Percentiles rank a stretch among this genome's conserved stretches.
Evolutionary conservation across 208 protist genomes (phyloP).

Genomic region (Entamoeba dispar): DNA sequence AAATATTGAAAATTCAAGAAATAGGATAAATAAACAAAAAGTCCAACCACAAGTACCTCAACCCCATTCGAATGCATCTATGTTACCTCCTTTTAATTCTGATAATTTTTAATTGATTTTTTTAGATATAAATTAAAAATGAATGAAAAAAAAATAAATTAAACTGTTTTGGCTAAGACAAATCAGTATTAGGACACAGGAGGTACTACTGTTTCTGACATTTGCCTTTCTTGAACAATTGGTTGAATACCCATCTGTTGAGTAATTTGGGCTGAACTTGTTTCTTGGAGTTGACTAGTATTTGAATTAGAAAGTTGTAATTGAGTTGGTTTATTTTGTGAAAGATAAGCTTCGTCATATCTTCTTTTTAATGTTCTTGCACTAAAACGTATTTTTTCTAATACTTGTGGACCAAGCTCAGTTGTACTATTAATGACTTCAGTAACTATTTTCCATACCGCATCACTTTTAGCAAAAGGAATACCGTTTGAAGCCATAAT

Average conservation of each 20-base stretch:
- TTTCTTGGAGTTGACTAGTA: background rate
- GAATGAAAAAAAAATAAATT: too few relatives aligned
- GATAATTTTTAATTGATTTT: background rate
- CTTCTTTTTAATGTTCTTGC: background rate
- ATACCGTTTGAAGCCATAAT: background rate
- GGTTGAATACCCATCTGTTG: too few relatives aligned
- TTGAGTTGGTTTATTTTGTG: background rate
- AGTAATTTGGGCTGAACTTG: too few relatives aligned
- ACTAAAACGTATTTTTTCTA: background rate
- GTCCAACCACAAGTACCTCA: background rate
- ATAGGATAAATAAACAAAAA: background rate
- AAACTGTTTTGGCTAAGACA: too few relatives aligned
- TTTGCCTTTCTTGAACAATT: too few relatives aligned
- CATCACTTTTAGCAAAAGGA: background rate
- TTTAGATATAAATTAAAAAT: too few relatives aligned
- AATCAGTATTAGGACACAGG: too few relatives aligned
- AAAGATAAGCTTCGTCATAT: background rate
- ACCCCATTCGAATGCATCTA: background rate
- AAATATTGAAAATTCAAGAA: background rate
- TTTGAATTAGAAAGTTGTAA: background rate
- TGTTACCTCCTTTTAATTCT: background rate
- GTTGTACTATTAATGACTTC: background rate
- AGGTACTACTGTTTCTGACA: too few relatives aligned
- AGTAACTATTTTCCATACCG: background rate
- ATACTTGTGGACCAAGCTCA: background rate